Evolutionary conservation across 2,329 filamentous ascomycete genomes (phyloP).

Genomic region (Thyridium curvatum): DNA sequence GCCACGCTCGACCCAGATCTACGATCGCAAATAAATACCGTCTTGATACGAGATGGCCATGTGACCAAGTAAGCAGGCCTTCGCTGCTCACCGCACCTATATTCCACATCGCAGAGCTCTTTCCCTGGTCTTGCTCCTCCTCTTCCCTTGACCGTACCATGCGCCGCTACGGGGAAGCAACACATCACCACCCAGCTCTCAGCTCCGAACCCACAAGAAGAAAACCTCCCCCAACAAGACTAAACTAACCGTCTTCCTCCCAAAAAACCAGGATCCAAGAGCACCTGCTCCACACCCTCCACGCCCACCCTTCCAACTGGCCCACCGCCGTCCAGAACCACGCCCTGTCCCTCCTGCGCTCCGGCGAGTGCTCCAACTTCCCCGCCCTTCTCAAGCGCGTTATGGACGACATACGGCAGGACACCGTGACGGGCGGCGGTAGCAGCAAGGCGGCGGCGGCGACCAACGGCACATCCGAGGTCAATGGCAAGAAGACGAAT

Average conservation of each 20-base stretch:
- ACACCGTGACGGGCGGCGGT: slow-evolving; percentile 26
- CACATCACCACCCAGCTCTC: no score
- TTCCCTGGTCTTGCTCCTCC: no score
- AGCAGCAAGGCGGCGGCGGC: slow-evolving; percentile 14
- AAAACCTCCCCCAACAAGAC: slow-evolving; percentile 3
- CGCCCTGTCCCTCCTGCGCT: slow-evolving; percentile 54
- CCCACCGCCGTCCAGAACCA: slow-evolving; percentile 53
- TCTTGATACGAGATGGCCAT: slow-evolving; percentile 53
- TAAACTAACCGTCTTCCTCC: slow-evolving; percentile 5
- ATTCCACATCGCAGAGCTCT: no score
- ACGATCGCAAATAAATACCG: slow-evolving; percentile 54
- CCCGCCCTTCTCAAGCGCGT: slow-evolving; percentile 55
- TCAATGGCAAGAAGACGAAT: slow-evolving; percentile 23
- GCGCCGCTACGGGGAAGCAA: no score
- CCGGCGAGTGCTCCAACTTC: slow-evolving; percentile 53
- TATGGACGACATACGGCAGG: slow-evolving; percentile 54
- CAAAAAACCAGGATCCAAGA: slow-evolving; percentile 51
- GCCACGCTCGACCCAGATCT: slow-evolving; percentile 57
- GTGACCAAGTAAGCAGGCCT: slow-evolving; percentile 43
- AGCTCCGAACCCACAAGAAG: neutral
- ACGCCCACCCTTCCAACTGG: slow-evolving; percentile 56
- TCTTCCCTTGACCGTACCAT: no score
- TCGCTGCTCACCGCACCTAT: slow-evolving; percentile 1
- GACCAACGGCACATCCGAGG: slow-evolving; percentile 18
- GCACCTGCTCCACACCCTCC: slow-evolving; percentile 53